Percentiles rank a stretch among this genome's conserved stretches.
Conservation (phyloP, 106 monocot genomes). For the Phalaenopsis equestris region DNA sequence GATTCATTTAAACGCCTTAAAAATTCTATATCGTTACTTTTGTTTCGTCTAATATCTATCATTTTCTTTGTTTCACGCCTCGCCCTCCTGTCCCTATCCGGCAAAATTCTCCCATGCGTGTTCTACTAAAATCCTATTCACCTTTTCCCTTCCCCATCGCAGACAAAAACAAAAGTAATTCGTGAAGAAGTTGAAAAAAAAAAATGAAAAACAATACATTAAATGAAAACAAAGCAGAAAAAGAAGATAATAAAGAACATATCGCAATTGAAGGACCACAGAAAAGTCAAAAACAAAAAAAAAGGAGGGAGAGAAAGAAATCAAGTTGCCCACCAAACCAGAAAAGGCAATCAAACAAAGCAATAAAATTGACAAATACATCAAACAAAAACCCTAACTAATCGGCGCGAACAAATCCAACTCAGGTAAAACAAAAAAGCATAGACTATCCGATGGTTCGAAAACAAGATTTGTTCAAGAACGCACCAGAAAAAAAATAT, state of each 20-base stretch:
- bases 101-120: neutral
- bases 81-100: neutral
- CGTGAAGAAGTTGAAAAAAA: neutral
- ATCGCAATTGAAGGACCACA: too few relatives aligned
- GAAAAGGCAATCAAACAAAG: neutral
- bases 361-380: neutral
- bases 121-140: neutral
- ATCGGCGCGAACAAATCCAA: neutral
- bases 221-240: neutral
- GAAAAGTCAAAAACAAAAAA: too few relatives aligned
- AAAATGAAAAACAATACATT: neutral
- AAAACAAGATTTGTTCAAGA: neutral
- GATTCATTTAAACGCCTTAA: slow-evolving; percentile 4
- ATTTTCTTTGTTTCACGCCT: neutral
- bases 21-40: neutral
- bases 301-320: too few relatives aligned
- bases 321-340: neutral
- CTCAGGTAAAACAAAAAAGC: neutral
- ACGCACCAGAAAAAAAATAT: neutral
- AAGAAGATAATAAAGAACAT: neutral
- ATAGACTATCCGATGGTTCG: neutral
- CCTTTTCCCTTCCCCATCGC: neutral
- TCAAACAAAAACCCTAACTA: neutral
- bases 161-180: neutral
- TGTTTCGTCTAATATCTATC: slow-evolving; percentile 4